phyloP scores from a whole-genome alignment of 1,139 yeast species.

The Geotrichum bryndzae region DNA sequence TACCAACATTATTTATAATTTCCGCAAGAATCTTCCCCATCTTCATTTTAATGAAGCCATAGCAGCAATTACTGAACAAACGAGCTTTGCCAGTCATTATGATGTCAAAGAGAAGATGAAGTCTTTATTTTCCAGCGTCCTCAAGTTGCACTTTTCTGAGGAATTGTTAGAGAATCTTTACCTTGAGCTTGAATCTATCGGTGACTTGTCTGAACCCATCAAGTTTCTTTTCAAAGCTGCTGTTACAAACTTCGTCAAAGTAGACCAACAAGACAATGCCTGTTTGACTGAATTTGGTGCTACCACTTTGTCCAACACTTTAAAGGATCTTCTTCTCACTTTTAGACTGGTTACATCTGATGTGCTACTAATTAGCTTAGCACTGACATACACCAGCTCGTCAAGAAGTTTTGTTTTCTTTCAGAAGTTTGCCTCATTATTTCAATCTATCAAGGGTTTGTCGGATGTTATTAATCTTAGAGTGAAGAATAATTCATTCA shows the following conservation, averaged over 20 bases:
- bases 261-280: slow-evolving; percentile 12
- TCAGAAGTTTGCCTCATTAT: not conserved
- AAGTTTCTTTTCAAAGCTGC: slow-evolving; percentile 6
- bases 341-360: slow-evolving; percentile 22
- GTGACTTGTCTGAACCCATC: slow-evolving; percentile 2
- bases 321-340: slow-evolving; percentile 21
- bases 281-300: slow-evolving; percentile 22
- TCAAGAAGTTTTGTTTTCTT: not conserved
- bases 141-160: slow-evolving; percentile 1
- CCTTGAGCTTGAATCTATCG: slow-evolving; percentile 1
- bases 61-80: slow-evolving; percentile 10
- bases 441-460: not conserved
- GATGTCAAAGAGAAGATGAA: slow-evolving; percentile 12
- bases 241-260: slow-evolving; percentile 20
- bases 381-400: not conserved
- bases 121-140: not conserved
- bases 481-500: not conserved
- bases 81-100: not conserved
- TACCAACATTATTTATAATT: slow-evolving; percentile 7
- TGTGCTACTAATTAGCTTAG: slow-evolving; percentile 21
- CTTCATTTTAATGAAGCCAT: slow-evolving; percentile 11
- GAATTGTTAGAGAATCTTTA: not conserved
- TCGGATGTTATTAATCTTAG: not conserved
- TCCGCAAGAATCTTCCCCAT: slow-evolving; percentile 14
- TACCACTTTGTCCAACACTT: slow-evolving; percentile 18